These are phyloP conservation scores for Onygenales sp. DNA, from an alignment of 2,329 filamentous ascomycete species.

Conservation along the genomic window DNA sequence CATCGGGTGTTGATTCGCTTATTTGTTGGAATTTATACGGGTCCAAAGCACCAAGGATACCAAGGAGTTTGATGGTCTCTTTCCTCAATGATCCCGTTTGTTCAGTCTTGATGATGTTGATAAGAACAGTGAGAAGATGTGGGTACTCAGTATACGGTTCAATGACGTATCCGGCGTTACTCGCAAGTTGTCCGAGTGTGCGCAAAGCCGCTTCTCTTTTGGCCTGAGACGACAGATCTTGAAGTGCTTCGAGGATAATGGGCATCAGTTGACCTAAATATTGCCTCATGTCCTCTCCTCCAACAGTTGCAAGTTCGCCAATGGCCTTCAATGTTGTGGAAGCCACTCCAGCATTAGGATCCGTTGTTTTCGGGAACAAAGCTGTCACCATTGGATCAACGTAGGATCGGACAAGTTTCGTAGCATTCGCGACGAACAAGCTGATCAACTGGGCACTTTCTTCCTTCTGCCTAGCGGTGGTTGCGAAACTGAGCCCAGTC, in stretches of 20 bases:
- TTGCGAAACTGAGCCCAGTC: conserved; percentile 92
- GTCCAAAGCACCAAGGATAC: conserved; percentile 87
- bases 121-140: conserved; percentile 80
- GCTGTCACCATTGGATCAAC: conserved; percentile 95
- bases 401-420: conserved; percentile 87
- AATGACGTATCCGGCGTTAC: conserved; percentile 96
- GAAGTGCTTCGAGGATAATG: conserved; percentile 83
- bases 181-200: conserved; percentile 83
- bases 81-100: conserved; percentile 76
- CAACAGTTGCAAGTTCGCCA: conserved; percentile 86
- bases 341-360: conserved; percentile 76
- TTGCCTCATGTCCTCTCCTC: conserved; percentile 83
- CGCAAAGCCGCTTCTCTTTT: conserved; percentile 88
- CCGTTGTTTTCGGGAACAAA: conserved; percentile 77
- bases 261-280: conserved; percentile 93
- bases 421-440: conserved; percentile 84
- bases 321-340: conserved; percentile 93
- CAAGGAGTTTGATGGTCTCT: conserved; percentile 93
- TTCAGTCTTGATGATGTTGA: conserved; percentile 89
- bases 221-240: conserved; percentile 81
- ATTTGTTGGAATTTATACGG: conserved; percentile 94
- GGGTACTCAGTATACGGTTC: conserved; percentile 93
- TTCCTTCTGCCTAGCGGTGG: conserved; percentile 87
- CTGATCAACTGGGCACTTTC: conserved; percentile 91
- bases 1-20: conserved; percentile 77